phyloP scores from a whole-genome alignment of 2,329 filamentous ascomycete genomes.

The Epichloe baconii region DNA sequence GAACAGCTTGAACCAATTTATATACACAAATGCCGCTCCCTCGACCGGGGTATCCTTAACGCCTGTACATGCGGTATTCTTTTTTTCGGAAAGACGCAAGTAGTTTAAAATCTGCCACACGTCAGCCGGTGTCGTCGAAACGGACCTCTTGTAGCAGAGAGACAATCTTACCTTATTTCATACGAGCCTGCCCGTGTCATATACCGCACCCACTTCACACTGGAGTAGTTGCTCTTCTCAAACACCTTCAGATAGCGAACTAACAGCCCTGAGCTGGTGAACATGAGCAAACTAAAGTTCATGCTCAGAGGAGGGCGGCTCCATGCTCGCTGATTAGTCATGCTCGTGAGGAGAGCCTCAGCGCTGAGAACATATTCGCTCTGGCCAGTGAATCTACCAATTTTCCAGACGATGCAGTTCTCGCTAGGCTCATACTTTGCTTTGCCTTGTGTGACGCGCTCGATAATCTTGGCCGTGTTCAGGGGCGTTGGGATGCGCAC shows the following conservation, averaged over 20 bases:
- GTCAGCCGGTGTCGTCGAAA: conserved; percentile 7
- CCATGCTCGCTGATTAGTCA: conserved; percentile 98
- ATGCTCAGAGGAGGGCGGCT: conserved; percentile 82
- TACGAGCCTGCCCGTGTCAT: conserved; percentile 98
- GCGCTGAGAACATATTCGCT: conserved; percentile 91
- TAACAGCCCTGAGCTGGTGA: conserved; percentile 83
- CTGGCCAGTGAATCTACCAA: conserved; percentile 95
- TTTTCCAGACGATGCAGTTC: conserved; percentile 99
- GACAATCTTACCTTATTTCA: conserved; percentile 61
- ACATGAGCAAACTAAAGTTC: conserved; percentile 93
- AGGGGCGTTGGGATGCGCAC: conserved; percentile 90
- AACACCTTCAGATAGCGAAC: conserved; percentile 97
- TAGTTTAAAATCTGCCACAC: conserved; percentile 20
- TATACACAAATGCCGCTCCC: not conserved
- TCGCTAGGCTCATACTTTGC: conserved; percentile 97
- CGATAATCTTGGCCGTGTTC: conserved; percentile 88
- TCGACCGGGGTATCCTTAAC: conserved; percentile 1
- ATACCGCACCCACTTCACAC: conserved; percentile 97
- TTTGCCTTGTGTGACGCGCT: conserved; percentile 88
- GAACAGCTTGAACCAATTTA: not conserved
- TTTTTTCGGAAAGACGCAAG: not conserved
- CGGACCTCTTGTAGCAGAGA: not conserved
- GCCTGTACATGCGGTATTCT: not conserved
- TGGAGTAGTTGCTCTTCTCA: conserved; percentile 98
- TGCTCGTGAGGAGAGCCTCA: conserved; percentile 83